Evolutionary conservation across 2,329 filamentous ascomycete genomes (phyloP).

Genomic region (Aureobasidium sp.): DNA sequence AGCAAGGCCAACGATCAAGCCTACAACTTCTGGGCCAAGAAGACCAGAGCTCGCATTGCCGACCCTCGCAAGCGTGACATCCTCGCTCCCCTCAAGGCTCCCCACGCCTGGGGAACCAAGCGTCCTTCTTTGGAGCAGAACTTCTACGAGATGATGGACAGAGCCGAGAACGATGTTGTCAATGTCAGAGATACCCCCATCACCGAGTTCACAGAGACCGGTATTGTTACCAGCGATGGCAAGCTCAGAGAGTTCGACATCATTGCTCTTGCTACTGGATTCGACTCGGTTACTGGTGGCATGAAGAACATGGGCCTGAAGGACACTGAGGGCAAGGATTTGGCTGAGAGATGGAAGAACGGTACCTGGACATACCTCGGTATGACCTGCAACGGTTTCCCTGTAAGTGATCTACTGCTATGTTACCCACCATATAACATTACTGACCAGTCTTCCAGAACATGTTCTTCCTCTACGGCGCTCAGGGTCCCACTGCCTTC

Average conservation of each 20-base stretch:
- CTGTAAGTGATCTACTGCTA: constrained; percentile 16
- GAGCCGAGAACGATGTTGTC: constrained; percentile 36
- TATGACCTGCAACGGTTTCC: constrained; percentile 34
- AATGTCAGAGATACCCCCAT: constrained; percentile 39
- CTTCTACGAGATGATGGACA: constrained; percentile 41
- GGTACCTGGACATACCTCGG: constrained; percentile 39
- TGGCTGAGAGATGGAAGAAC: constrained; percentile 37
- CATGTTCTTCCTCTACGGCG: constrained; percentile 35
- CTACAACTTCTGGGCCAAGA: constrained; percentile 43
- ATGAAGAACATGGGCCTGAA: constrained; percentile 35
- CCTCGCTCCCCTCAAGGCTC: constrained; percentile 38
- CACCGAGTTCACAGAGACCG: constrained; percentile 36
- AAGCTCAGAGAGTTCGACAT: constrained; percentile 38
- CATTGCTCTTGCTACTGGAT: constrained; percentile 42
- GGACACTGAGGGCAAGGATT: constrained; percentile 31
- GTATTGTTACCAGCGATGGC: constrained; percentile 37
- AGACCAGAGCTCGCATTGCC: constrained; percentile 35
- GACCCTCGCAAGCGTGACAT: constrained; percentile 40
- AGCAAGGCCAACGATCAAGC: constrained; percentile 37
- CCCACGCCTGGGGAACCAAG: constrained; percentile 42
- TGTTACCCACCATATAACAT: neutral
- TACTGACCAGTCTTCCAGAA: constrained; percentile 9
- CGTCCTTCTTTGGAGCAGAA: constrained; percentile 41
- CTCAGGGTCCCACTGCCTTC: constrained; percentile 41
- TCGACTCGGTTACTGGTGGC: constrained; percentile 40